Conservation (phyloP, 108 stramenopile genomes). For the Nitzschia palea region DNA sequence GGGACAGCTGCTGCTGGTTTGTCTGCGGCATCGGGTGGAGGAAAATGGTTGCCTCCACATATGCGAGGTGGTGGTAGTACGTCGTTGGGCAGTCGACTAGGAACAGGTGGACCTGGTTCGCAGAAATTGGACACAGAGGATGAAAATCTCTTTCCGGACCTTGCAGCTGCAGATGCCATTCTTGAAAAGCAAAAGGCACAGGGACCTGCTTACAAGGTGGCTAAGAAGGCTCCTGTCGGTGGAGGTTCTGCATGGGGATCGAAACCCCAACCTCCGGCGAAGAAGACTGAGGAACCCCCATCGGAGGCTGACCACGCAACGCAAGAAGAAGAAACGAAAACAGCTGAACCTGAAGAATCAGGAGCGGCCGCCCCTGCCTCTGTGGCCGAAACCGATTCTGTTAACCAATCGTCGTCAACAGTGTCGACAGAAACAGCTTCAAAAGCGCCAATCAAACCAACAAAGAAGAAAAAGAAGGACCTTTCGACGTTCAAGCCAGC, state of each 20-base stretch:
- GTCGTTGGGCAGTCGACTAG: conserved; percentile 24
- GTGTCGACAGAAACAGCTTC: conserved; percentile 4
- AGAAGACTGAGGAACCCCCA: conserved; percentile 3
- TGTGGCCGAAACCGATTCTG: conserved; percentile 11
- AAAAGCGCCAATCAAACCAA: conserved; percentile 40
- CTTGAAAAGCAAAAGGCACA: conserved; percentile 69
- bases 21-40: conserved; percentile 20
- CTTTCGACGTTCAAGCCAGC: conserved; percentile 31
- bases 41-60: conserved; percentile 69
- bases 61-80: conserved; percentile 32
- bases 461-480: conserved; percentile 92
- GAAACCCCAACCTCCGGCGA: conserved; percentile 32
- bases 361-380: conserved; percentile 17
- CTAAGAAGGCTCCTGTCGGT: conserved; percentile 59
- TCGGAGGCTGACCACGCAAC: conserved; percentile 7
- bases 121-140: conserved; percentile 61
- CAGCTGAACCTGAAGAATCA: conserved; percentile 32
- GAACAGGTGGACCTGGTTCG: neutral
- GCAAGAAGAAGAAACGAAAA: conserved; percentile 12
- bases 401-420: conserved; percentile 12
- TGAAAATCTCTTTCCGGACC: conserved; percentile 84
- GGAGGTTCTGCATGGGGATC: conserved; percentile 63
- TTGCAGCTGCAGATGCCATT: conserved; percentile 80
- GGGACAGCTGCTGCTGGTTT: conserved; percentile 32
- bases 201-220: conserved; percentile 33